Base-by-base conservation (phyloP, 2,329 filamentous ascomycete genomes). In the Rhytidhysteron rufulum region DNA sequence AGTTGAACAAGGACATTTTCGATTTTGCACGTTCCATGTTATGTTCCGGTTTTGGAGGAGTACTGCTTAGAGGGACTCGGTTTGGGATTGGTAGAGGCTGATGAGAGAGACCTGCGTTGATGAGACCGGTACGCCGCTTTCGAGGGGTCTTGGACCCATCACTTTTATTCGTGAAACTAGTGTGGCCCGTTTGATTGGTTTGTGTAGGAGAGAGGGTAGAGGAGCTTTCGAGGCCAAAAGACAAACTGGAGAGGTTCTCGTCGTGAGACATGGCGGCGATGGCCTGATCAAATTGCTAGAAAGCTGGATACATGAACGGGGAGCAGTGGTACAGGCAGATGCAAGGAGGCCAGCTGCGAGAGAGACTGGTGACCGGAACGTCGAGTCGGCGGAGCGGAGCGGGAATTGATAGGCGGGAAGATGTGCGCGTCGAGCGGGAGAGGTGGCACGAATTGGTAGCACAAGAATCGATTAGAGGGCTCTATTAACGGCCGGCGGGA, bases 1-100 rank as follows among this genome's bases (percentile, higher is more conserved):
- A 62, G 40, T 60, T 68, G 59, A 74, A 74, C 9, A 75, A 52
- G 21, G 71, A 73, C 66, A 74, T 69, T 40, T 64, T 72, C n/a
- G 65, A 67, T 15, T 60, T 42, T 4, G 58, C 42, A 30, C 57
- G 57, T 41, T 63, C 61, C 9, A 61, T 44, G 36, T 58, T 65
- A 5, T 53, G 49, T 11, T 44, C 33, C n/a, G 52, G 42, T 37
- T 49, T 49, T 11, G 18, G 43, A 4, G 47, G 27, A 1, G 42
- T 10, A 37, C 41, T 45, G 5, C 34, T 5, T 13, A 16, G 16
- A 3, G 21, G 39, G 24, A 30, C 20, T 21, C 16, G 45, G 35
- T 49, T 34, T 34, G 47, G 49, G 11, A 37, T 32, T 9, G 41
- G 41, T n/a, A n/a, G 16, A 49, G 44, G n/a, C 58, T 49, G 33